These are phyloP conservation scores for Diplotaxis tenuifolia DNA, from an alignment of 345 rosid genomes.

Conservation along the genomic window DNA sequence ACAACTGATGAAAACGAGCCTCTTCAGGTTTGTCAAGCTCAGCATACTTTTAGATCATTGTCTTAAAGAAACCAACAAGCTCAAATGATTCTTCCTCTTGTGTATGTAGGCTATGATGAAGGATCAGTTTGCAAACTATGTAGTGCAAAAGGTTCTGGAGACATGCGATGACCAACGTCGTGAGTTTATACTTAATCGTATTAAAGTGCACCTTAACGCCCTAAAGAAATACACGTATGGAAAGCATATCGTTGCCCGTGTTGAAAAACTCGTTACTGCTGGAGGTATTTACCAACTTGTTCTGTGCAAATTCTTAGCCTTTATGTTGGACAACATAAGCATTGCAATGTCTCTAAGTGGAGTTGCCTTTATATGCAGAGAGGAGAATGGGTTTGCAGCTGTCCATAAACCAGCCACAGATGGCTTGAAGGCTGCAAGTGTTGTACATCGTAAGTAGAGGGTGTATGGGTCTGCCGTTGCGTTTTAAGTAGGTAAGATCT, in stretches of 20 bases:
- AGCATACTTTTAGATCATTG: too few species aligned
- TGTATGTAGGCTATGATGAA: conserved; percentile 81
- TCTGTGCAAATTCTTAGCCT: not conserved
- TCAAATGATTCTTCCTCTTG: conserved; percentile 17
- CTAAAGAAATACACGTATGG: conserved; percentile 92
- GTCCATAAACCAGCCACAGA: conserved; percentile 8
- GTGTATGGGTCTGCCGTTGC: conserved; percentile 38
- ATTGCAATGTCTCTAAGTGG: not conserved
- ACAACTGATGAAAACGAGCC: conserved; percentile 92
- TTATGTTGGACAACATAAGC: not conserved
- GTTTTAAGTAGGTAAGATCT: conserved; percentile 45
- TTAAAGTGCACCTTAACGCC: conserved; percentile 83
- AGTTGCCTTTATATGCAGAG: conserved; percentile 10
- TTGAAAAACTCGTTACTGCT: conserved; percentile 94
- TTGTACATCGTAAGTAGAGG: conserved; percentile 36
- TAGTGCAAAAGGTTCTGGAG: conserved; percentile 95
- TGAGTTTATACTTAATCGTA: conserved; percentile 75
- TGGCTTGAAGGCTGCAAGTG: conserved; percentile 15
- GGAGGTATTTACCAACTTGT: conserved; percentile 69
- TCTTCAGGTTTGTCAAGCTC: conserved; percentile 63
- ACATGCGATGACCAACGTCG: conserved; percentile 89
- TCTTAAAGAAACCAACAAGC: not conserved
- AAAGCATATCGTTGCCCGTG: conserved; percentile 95
- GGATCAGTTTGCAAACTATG: conserved; percentile 96
- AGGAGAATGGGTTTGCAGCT: conserved; percentile 31